Evolutionary conservation across 495 filamentous ascomycete genomes (phyloP).

Genomic region (Podospora conica): DNA sequence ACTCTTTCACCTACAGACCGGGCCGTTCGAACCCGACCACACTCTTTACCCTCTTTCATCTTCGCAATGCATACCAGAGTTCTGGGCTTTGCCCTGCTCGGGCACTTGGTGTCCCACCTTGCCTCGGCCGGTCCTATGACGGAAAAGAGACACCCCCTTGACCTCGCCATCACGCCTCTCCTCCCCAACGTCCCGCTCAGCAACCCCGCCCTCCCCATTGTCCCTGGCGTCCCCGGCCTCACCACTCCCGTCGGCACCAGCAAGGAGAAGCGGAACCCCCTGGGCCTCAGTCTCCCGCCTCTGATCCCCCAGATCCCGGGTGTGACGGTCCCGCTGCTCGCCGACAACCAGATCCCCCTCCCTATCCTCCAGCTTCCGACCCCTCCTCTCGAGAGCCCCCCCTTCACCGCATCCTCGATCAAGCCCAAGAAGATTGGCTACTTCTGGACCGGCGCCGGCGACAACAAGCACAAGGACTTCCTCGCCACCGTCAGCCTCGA

Average conservation of each 20-base stretch:
- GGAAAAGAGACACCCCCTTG: constrained; percentile 14
- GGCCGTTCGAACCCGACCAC: background rate
- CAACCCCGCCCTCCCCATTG: background rate
- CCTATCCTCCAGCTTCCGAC: constrained; percentile 55
- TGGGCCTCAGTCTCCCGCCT: constrained; percentile 38
- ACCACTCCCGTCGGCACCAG: background rate
- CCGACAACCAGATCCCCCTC: constrained; percentile 44
- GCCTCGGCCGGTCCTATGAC: constrained; percentile 11
- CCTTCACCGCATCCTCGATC: constrained; percentile 48
- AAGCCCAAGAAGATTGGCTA: constrained; percentile 63
- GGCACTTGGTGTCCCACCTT: constrained; percentile 17
- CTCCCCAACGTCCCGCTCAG: constrained; percentile 43
- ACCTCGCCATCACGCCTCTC: constrained; percentile 38
- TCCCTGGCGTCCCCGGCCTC: background rate
- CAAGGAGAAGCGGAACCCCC: constrained; percentile 13
- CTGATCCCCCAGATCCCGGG: constrained; percentile 54
- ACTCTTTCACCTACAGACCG: background rate
- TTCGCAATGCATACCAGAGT: constrained; percentile 13
- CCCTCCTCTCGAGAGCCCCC: constrained; percentile 49
- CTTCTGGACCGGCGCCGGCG: constrained; percentile 56
- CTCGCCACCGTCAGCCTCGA: constrained; percentile 55
- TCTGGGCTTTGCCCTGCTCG: constrained; percentile 20
- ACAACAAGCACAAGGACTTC: constrained; percentile 58
- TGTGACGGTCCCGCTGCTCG: constrained; percentile 47
- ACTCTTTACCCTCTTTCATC: background rate